Evolutionary conservation across 1,139 yeast genomes (phyloP).

Genomic region (Suhomyces bribrorum): DNA sequence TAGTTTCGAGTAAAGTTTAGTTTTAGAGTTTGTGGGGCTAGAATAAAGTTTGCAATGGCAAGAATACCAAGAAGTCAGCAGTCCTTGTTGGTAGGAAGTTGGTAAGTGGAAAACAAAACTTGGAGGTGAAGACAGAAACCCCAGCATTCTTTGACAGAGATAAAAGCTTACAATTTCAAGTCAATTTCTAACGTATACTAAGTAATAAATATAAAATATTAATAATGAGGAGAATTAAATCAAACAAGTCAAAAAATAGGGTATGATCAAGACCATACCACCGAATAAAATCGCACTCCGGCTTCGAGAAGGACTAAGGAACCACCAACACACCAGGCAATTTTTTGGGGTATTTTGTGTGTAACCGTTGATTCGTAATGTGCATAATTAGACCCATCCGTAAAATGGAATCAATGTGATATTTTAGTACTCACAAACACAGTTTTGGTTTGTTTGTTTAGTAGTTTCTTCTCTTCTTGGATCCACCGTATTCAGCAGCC

Average conservation of each 20-base stretch:
- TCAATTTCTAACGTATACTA: constrained; percentile 2
- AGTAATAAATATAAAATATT: constrained; percentile 2
- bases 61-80: too few species aligned
- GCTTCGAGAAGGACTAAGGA: constrained; percentile 5
- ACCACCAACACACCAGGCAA: constrained; percentile 5
- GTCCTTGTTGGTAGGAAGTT: too few species aligned
- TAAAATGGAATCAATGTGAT: constrained; percentile 6
- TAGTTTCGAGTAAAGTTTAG: too few species aligned
- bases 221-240: constrained; percentile 6
- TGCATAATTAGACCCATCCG: constrained; percentile 10
- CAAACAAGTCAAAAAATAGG: constrained; percentile 4
- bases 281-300: constrained; percentile 8
- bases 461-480: constrained; percentile 23
- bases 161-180: not conserved
- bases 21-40: too few species aligned
- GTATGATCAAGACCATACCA: constrained; percentile 2
- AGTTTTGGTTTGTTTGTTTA: constrained; percentile 7
- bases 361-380: constrained; percentile 1
- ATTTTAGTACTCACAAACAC: not conserved
- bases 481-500: constrained; percentile 14
- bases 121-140: too few species aligned
- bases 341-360: constrained; percentile 8
- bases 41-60: too few species aligned
- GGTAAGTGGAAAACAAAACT: too few species aligned
- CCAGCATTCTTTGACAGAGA: not conserved